Evolutionary conservation across 2,329 filamentous ascomycete genomes (phyloP).

Genomic region (Whalleya microplaca): DNA sequence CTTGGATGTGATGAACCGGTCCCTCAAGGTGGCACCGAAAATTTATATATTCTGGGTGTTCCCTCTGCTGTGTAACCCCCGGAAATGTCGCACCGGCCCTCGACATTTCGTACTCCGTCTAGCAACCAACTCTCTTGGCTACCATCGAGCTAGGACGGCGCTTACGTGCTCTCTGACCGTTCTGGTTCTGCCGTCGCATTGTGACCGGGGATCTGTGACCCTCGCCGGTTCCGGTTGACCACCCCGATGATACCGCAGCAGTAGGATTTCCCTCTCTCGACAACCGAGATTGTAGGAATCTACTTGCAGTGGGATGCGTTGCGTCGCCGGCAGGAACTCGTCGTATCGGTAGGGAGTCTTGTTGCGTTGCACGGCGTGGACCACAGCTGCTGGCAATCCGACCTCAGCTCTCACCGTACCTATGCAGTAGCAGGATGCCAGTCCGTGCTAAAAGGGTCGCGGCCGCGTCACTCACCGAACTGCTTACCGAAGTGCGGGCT

Average conservation of each 20-base stretch:
- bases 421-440: conserved; percentile 3
- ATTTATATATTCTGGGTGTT: conserved; percentile 16
- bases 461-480: background rate
- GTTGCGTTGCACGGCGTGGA: conserved; percentile 15
- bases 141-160: background rate
- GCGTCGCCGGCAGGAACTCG: conserved; percentile 8
- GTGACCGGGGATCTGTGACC: background rate
- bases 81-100: background rate
- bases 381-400: conserved; percentile 12
- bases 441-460: conserved; percentile 1
- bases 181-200: background rate
- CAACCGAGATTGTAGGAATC: conserved; percentile 2
- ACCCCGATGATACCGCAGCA: background rate
- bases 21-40: conserved; percentile 18
- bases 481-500: background rate
- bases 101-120: background rate
- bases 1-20: background rate
- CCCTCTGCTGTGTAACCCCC: conserved; percentile 24
- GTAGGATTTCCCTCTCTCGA: background rate
- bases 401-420: conserved; percentile 23
- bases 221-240: background rate
- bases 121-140: background rate
- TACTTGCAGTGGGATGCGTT: conserved; percentile 3
- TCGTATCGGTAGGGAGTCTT: conserved; percentile 13
- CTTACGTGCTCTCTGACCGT: background rate